Base-by-base conservation (phyloP, 2,329 filamentous ascomycete species). In the Alternaria metachromatica region DNA sequence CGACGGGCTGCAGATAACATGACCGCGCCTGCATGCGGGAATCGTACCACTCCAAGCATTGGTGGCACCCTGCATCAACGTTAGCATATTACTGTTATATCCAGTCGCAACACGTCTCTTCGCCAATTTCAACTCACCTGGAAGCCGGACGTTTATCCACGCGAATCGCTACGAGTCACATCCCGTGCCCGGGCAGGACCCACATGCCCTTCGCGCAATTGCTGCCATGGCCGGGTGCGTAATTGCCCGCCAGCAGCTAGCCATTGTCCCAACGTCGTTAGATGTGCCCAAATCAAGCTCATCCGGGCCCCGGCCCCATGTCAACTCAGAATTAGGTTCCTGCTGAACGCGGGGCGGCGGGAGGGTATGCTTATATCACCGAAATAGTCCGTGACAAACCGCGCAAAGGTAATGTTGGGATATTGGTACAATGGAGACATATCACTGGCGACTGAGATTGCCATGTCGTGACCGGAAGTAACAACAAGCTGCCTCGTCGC, bases 81-180 rank as follows among this genome's bases (percentile, higher is more conserved):
- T 53, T 53, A 53, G 49, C 15, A 23, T 13, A 20, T 33, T 10
- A 37, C 28, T 21, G 49, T 53, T 53, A 37, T 41, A 41, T 53
- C 49, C 49, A 41, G 13, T 53, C 49, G 30, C 37, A 33, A 28
- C 49, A 11, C 49, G 20, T 23, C 33, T 51, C 28, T 33, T 21
- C 49, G 49, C 25, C 21, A 37, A n/a, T 21, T 41, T 45, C 43
- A 58, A 44, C 20, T 30, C 28, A 55, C 46, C 23, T 48, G 51
- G 33, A 48, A 45, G 50, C 55, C 59, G 61, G 53, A 62, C 58
- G 15, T 53, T 61, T 60, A 63, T 41, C 64, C 64, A 67, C 64
- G 60, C 66, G 50, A 65, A 51, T 53, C 33, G 51, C n/a, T 41
- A 49, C 48, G 55, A 59, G 60, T 62, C 59, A 61, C 41, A 49